Evolutionary conservation across 148 eudicot genomes (phyloP).

Genomic region (Talinum fruticosum): DNA sequence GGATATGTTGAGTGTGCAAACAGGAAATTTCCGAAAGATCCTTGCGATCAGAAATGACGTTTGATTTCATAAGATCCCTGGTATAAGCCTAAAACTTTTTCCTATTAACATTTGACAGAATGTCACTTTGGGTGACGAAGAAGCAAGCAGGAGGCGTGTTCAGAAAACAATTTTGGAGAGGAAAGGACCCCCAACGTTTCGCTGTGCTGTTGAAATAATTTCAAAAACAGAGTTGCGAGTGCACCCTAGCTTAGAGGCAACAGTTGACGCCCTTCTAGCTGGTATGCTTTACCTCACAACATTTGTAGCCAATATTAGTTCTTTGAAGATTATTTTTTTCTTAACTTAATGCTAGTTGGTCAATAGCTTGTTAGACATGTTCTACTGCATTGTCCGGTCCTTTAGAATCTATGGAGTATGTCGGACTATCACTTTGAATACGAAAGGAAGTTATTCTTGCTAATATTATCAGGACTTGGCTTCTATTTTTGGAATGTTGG

Average conservation of each 20-base stretch:
- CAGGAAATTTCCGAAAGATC: background rate
- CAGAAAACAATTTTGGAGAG: slow-evolving; percentile 89
- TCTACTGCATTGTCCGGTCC: slow-evolving; percentile 19
- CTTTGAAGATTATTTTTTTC: background rate
- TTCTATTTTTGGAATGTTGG: slow-evolving; percentile 21
- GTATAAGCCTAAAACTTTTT: background rate
- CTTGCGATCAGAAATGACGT: background rate
- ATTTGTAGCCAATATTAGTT: background rate
- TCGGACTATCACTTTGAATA: slow-evolving; percentile 29
- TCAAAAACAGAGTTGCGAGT: slow-evolving; percentile 73
- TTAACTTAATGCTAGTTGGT: background rate
- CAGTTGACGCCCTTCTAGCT: slow-evolving; percentile 84
- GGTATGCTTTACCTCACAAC: slow-evolving; percentile 35
- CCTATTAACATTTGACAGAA: slow-evolving; percentile 47
- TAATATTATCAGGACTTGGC: background rate
- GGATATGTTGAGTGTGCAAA: background rate
- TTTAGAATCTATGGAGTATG: slow-evolving; percentile 50
- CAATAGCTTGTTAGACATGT: background rate
- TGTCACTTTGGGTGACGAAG: slow-evolving; percentile 98
- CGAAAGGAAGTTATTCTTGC: background rate
- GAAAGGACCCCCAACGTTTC: slow-evolving; percentile 89
- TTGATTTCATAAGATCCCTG: background rate
- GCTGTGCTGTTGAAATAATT: slow-evolving; percentile 78
- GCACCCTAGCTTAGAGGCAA: slow-evolving; percentile 69
- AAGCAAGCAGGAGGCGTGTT: slow-evolving; percentile 91